Base-by-base conservation (phyloP, 495 filamentous ascomycete species). In the Neurospora pannonica region DNA sequence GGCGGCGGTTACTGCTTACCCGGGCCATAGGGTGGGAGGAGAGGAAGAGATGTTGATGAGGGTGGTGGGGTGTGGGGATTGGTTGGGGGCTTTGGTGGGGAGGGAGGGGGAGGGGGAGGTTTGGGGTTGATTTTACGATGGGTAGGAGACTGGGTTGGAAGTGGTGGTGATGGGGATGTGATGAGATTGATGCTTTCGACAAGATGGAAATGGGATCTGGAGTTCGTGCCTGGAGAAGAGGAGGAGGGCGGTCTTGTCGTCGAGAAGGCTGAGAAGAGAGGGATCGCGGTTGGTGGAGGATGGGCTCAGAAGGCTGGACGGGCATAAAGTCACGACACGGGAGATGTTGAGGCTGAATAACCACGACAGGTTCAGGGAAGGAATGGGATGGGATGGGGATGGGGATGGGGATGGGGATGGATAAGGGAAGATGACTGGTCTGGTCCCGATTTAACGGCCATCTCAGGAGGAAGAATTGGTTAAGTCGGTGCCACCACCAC, bases 1-100 rank as follows among this genome's bases (percentile, higher is more conserved):
- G 7, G 90, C 87, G 6, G 89, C 95, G 17, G 84, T 92, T 6
- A 90, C 89, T 5, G 92, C 92, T 13, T 82, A 92, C 75, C 89
- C 89, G 70, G 91, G 90, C 38, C 89, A 88, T 83, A 84, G 24
- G 74, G 86, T 86, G 37, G 81, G 81, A 21, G 77, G 76, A n/a
- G 77, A 80, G 24, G 74, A 73, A n/a, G 76, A 79, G 19, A 72
- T 72, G 71, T 76, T 79, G 7, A 73, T 87, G 54, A 79, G 78
- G 70, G 71, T 87, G 28, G 73, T 72, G 72, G 82, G 80, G 28
- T 84, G 81, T 46, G 86, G 85, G 21, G 84, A 86, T 74, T 87
- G 83, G 82, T 77, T 87, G 40, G 85, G 85, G 28, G 77, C 78
- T 34, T 73, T 87, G 48, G 72, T 86, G 34, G 84, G 82, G 38